A percentile compares a stretch with the other conserved stretches of the same genome.
Evolutionary conservation across 2,329 filamentous ascomycete genomes (phyloP).

Genomic region (Chalaropsis thielavioides): DNA sequence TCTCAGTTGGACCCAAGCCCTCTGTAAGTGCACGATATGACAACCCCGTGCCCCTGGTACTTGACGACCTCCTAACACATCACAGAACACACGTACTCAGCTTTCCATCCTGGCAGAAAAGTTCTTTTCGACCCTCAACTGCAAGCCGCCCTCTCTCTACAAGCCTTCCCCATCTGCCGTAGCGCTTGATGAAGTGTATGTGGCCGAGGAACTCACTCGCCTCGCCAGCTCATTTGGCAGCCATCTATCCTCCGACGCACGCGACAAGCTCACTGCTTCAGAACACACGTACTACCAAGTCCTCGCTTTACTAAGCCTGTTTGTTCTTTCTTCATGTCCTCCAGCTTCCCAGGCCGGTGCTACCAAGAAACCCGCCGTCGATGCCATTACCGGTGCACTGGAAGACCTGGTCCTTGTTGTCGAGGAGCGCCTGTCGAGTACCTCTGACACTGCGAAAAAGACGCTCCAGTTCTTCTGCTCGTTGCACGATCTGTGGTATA

Average conservation of each 20-base stretch:
- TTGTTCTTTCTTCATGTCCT: slow-evolving; percentile 15
- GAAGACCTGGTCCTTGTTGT: slow-evolving; percentile 12
- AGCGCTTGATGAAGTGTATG: slow-evolving; percentile 31
- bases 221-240: slow-evolving; percentile 31
- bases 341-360: not conserved
- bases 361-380: slow-evolving; percentile 4
- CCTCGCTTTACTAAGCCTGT: slow-evolving; percentile 28
- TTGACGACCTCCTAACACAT: slow-evolving; percentile 17
- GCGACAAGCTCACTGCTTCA: slow-evolving; percentile 26
- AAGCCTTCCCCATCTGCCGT: slow-evolving; percentile 31
- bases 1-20: slow-evolving; percentile 37
- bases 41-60: not conserved
- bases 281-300: slow-evolving; percentile 33
- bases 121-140: slow-evolving; percentile 36
- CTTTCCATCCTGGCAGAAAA: slow-evolving; percentile 35
- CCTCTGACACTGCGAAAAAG: slow-evolving; percentile 3
- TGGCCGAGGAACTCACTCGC: slow-evolving; percentile 30
- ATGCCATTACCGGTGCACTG: slow-evolving; percentile 12
- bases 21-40: slow-evolving; percentile 29
- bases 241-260: slow-evolving; percentile 24
- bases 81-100: slow-evolving; percentile 36
- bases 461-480: slow-evolving; percentile 20
- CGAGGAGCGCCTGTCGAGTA: slow-evolving; percentile 6
- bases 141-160: slow-evolving; percentile 36
- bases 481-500: slow-evolving; percentile 26